Evolutionary conservation across 2,329 filamentous ascomycete species (phyloP).

Genomic region (Fusarium devonianum): DNA sequence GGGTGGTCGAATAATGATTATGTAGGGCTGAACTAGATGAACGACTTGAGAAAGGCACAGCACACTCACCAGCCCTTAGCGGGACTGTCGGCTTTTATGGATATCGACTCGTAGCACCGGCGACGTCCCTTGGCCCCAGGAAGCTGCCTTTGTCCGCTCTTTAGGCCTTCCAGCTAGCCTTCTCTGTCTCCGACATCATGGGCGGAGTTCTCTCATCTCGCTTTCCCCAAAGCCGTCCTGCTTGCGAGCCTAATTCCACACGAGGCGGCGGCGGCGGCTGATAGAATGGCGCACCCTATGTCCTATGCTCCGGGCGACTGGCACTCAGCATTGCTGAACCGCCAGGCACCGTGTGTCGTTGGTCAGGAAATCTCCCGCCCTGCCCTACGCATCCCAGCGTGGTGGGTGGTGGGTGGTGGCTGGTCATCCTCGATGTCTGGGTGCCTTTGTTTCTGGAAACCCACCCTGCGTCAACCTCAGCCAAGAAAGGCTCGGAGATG

Average conservation of each 20-base stretch:
- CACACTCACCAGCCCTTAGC: conserved; percentile 18
- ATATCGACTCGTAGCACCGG: conserved; percentile 16
- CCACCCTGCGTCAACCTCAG: conserved; percentile 18
- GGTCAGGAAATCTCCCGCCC: conserved; percentile 24
- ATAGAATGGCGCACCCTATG: background rate
- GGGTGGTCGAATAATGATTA: conserved; percentile 18
- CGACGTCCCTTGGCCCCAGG: conserved; percentile 14
- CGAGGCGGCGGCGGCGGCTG: conserved; percentile 15
- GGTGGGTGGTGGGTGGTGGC: conserved; percentile 24
- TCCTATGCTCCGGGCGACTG: conserved; percentile 20
- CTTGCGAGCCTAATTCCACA: conserved; percentile 22
- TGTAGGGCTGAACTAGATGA: conserved; percentile 36
- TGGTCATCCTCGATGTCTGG: conserved; percentile 31
- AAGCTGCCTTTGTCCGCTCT: conserved; percentile 8
- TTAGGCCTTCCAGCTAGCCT: conserved; percentile 9
- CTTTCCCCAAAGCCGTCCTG: conserved; percentile 24
- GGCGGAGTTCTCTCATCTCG: conserved; percentile 32
- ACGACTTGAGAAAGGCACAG: conserved; percentile 21
- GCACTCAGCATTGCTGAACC: conserved; percentile 12
- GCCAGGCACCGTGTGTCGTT: conserved; percentile 32
- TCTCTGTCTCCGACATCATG: conserved; percentile 20
- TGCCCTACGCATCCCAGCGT: conserved; percentile 16
- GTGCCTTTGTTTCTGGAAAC: conserved; percentile 35
- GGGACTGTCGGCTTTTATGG: conserved; percentile 37
- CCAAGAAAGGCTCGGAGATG: conserved; percentile 15